Percentiles rank a stretch among this genome's conserved stretches.
These are phyloP conservation scores for Pistacia atlantica DNA, from an alignment of 345 rosid genomes.

Conservation along the genomic window DNA sequence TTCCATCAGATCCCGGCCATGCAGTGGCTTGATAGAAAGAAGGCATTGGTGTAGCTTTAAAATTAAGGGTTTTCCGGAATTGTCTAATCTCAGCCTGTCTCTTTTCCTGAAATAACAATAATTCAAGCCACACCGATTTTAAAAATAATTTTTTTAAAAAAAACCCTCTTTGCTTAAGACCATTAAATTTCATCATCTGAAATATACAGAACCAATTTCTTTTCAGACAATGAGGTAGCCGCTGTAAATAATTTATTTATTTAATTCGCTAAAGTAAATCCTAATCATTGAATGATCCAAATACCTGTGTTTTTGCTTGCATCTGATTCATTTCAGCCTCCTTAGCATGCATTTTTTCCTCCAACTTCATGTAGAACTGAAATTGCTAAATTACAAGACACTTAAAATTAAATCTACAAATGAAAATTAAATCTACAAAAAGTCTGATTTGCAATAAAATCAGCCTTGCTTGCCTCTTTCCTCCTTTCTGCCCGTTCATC, in stretches of 20 bases:
- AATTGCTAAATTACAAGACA: constrained; percentile 14
- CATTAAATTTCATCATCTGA: background rate
- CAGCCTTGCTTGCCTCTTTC: constrained; percentile 62
- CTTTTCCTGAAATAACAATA: constrained; percentile 52
- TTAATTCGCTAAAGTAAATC: background rate
- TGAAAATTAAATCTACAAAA: background rate
- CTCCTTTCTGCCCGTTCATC: constrained; percentile 76
- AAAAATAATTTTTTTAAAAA: too few relatives aligned
- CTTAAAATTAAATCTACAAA: background rate
- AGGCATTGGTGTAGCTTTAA: constrained; percentile 91
- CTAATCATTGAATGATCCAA: background rate
- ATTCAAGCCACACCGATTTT: background rate
- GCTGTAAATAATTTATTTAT: background rate
- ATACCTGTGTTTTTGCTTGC: constrained; percentile 72
- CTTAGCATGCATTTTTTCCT: constrained; percentile 74
- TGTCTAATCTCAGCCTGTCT: constrained; percentile 66
- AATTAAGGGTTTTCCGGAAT: constrained; percentile 73
- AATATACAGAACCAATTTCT: background rate
- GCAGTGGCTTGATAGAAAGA: constrained; percentile 57
- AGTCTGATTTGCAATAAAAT: background rate
- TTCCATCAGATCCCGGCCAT: constrained; percentile 35
- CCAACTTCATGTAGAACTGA: constrained; percentile 74
- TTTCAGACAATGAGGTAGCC: constrained; percentile 2
- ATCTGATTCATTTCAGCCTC: constrained; percentile 66
- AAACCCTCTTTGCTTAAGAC: background rate